Evolutionary conservation across 805 yeast genomes (phyloP), one percentile per base, ranked within the genome.

Genomic region (Schwanniomyces occidentalis): DNA sequence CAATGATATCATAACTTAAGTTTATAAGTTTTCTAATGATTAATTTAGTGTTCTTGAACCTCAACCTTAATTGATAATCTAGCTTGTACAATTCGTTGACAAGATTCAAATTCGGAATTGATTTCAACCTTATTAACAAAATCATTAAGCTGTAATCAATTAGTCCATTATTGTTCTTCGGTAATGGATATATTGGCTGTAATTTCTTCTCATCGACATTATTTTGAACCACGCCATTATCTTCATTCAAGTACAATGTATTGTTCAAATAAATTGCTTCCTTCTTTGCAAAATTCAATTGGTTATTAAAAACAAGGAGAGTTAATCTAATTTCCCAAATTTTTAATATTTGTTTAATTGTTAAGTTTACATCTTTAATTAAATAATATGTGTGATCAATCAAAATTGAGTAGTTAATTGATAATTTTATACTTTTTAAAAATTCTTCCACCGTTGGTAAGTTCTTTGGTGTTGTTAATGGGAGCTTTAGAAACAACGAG

Each of bases 81-180:
- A 73, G 54, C 37, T 63, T 65, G 51, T 71, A 75, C 24, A 65
- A 48, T 29, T 67, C 75, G 37, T 71, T 72, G 15, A 74, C 58
- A 15, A 72, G 45, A 17, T 54, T 46, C 38, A 72, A 34, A 37
- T 64, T 71, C 5, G 76, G 69, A 1, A 67, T 60, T 19, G 70
- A 59, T 38, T 65, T 72, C 33, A 75, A 53, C 34, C 75, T 52
- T 20, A 69, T 54, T 16, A 75, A 36, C 15, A 71, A 40, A 4
- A 59, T 40, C 16, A 67, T 40, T 22, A 67, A 44, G 34, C 44
- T 46, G 41, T 56, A 51, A 8, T 49, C 42, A n/a, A 65, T 54
- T 6, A 28, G 21, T 5, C 57, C 47, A 19, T 56, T 49, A 25
- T 62, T 64, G 35, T 63, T 64, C 27, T 58, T 58, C 8, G 71